Conservation (phyloP, 352 stramenopile species). For the Phytophthora meadii region DNA sequence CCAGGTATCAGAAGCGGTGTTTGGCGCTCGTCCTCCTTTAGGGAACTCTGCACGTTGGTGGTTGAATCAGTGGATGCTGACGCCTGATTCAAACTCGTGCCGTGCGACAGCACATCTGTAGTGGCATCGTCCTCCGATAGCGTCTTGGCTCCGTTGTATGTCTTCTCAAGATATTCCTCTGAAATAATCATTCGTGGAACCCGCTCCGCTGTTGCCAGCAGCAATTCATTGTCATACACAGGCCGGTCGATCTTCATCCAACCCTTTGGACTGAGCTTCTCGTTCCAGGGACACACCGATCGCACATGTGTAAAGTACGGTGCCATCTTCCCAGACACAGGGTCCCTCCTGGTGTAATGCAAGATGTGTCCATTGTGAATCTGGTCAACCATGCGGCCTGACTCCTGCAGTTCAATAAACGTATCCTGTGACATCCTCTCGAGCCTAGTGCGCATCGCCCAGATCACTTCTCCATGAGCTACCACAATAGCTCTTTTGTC, state of each 20-base stretch:
- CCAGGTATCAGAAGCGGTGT: constrained; percentile 55
- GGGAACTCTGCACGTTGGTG: not conserved
- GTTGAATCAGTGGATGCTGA: constrained; percentile 3
- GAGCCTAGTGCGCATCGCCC: constrained; percentile 87
- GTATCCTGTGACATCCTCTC: constrained; percentile 91
- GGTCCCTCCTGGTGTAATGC: constrained; percentile 86
- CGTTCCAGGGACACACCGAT: constrained; percentile 91
- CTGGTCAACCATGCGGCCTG: constrained; percentile 87
- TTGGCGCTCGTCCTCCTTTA: constrained; percentile 30
- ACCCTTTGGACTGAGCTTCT: constrained; percentile 88
- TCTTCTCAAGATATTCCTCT: constrained; percentile 89
- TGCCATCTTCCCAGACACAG: constrained; percentile 73
- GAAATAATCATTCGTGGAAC: constrained; percentile 90
- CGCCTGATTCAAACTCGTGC: constrained; percentile 15
- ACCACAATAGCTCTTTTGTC: constrained; percentile 86
- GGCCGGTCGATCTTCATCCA: constrained; percentile 91
- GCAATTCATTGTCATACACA: constrained; percentile 90
- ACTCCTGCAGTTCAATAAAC: constrained; percentile 87
- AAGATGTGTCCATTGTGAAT: constrained; percentile 91
- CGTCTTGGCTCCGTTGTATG: constrained; percentile 60
- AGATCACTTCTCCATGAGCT: constrained; percentile 91
- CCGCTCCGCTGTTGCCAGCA: constrained; percentile 83
- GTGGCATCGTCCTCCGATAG: constrained; percentile 19
- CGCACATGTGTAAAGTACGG: constrained; percentile 90
- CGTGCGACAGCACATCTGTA: constrained; percentile 12